Evolutionary conservation across 306 rosid genomes (phyloP).

Genomic region (Gastrolobium villosum): DNA sequence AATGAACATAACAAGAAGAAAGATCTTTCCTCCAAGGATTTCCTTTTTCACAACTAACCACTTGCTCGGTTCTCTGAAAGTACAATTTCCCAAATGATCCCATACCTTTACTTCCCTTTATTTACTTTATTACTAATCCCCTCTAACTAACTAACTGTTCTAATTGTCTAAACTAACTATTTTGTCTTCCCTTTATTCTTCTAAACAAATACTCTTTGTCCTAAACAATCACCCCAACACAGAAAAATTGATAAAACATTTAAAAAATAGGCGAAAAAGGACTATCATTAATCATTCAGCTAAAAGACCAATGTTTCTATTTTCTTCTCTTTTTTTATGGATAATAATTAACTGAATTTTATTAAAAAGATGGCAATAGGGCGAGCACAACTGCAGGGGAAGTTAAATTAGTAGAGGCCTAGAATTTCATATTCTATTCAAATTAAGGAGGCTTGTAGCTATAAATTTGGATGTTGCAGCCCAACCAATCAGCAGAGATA

Average conservation of each 20-base stretch:
- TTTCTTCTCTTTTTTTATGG: neutral
- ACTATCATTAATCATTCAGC: neutral
- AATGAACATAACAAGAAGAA: no score
- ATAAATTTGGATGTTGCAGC: slow-evolving; percentile 1
- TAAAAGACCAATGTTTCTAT: neutral
- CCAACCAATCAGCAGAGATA: slow-evolving; percentile 41
- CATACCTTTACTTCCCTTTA: neutral
- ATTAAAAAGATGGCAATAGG: neutral
- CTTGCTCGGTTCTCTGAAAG: no score
- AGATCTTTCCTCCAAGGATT: no score
- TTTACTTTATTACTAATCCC: neutral
- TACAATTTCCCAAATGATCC: no score
- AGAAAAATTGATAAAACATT: no score
- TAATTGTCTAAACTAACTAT: neutral
- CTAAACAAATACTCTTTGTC: no score
- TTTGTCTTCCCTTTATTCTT: no score
- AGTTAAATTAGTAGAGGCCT: slow-evolving; percentile 3
- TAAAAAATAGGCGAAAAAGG: neutral
- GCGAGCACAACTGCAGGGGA: neutral
- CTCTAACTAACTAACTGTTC: neutral
- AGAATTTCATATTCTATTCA: slow-evolving; percentile 17
- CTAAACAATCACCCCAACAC: no score
- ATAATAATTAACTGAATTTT: neutral
- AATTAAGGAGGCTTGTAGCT: slow-evolving; percentile 2
- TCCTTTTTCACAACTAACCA: no score